Evolutionary conservation across 257 asterid genomes (phyloP), one percentile per base, ranked within the genome.

Genomic region (Perilla frutescens): DNA sequence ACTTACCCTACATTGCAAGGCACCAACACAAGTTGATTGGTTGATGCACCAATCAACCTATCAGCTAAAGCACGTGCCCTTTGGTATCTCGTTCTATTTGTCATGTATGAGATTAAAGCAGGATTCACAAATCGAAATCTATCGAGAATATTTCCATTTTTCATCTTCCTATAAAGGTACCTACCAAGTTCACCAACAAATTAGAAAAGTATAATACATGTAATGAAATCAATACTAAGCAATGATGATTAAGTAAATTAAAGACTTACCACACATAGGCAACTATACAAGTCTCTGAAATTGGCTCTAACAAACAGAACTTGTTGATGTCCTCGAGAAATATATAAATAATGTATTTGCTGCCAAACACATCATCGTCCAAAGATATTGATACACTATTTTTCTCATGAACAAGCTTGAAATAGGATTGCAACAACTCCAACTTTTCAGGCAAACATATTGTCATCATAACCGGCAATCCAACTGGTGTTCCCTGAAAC

Each of bases 181-280:
- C 58, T 51, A 51, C 58, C 58, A 51, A 51, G 26, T 51, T 51
- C 58, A 51, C 32, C 58, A 51, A 51, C 58, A n/a, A 51, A 51
- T 51, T 51, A 51, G 32, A 14, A 14, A n/a, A 2, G 6, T 5
- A 4, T 15, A 51, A 15, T 20, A 15, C 8, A n/a, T 51, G 32
- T 2, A 51, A 51, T 51, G 0, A 31, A 2, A 14, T 31, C 58
- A n/a, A 51, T 15, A 51, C 58, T 51, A 51, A 14, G 14, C 26
- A n/a, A 31, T 51, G 10, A 37, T 1, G 7, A 45, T 8, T 10
- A 45, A 51, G 58, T 14, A 14, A 14, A 51, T 14, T n/a, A 12
- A 14, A 51, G 9, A n/a, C 58, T 51, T 51, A 51, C 58, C 32
- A 51, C 10, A 51, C 14, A 31, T 51, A 20, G 26, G 26, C 26